Evolutionary conservation across 164 flowering plant genomes (phyloP).

Genomic region (Piper longum): DNA sequence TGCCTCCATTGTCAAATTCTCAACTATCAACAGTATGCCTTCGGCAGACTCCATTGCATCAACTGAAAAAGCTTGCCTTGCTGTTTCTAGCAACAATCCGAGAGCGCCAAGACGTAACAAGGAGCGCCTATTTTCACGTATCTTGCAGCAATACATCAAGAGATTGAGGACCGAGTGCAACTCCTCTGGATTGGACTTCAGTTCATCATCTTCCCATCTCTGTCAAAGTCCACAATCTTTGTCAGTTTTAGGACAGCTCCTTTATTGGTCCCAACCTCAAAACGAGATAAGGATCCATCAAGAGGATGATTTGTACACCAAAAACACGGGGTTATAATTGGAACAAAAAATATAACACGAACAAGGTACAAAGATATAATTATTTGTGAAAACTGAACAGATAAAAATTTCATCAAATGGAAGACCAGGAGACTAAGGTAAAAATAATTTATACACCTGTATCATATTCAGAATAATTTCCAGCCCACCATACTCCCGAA

Average conservation of each 20-base stretch:
- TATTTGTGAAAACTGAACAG: not conserved
- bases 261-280: too few relatives aligned
- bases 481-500: constrained; percentile 82
- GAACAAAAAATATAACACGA: too few relatives aligned
- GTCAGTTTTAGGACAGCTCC: not conserved
- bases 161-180: constrained; percentile 77
- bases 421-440: not conserved
- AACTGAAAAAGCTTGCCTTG: constrained; percentile 90
- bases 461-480: constrained; percentile 84
- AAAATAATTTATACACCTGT: constrained; percentile 37
- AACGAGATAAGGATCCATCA: too few relatives aligned
- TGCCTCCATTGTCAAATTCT: constrained; percentile 85
- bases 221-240: constrained; percentile 12
- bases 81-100: constrained; percentile 85
- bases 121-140: constrained; percentile 79
- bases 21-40: constrained; percentile 93
- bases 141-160: constrained; percentile 94
- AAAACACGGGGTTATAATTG: too few relatives aligned
- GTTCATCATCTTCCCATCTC: constrained; percentile 67
- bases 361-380: not conserved
- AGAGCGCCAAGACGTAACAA: constrained; percentile 71
- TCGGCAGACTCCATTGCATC: constrained; percentile 99
- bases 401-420: not conserved
- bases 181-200: constrained; percentile 90
- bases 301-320: too few relatives aligned